phyloP scores from a whole-genome alignment of 2,329 filamentous ascomycete species.

The Metarhizium brunneum region DNA sequence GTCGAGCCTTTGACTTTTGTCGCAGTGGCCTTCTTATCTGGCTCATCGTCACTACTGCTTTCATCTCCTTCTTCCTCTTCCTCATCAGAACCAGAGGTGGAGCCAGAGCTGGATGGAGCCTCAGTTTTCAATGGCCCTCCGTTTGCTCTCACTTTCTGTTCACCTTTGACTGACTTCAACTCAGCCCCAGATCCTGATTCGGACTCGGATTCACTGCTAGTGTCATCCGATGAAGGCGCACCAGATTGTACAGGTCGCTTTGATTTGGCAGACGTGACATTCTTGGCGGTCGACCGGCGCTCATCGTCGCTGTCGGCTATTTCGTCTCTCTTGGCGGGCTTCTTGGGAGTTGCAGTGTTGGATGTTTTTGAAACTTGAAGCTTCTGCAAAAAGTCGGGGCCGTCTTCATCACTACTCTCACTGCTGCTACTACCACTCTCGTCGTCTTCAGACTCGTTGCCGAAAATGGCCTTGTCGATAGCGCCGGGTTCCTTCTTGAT shows the following conservation, averaged over 20 bases:
- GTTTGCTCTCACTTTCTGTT: constrained; percentile 5
- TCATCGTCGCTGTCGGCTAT: constrained; percentile 34
- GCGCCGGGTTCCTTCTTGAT: constrained; percentile 21
- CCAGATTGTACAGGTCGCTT: neutral
- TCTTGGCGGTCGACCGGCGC: constrained; percentile 19
- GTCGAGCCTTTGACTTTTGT: neutral
- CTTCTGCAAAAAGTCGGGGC: constrained; percentile 23
- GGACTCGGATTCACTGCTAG: constrained; percentile 20
- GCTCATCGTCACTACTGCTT: constrained; percentile 8
- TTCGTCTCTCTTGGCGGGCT: constrained; percentile 25
- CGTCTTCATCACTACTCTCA: constrained; percentile 23
- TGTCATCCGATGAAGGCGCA: constrained; percentile 14
- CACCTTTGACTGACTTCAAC: constrained; percentile 14
- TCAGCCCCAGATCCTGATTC: constrained; percentile 9
- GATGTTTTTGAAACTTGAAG: constrained; percentile 12
- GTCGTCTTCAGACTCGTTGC: constrained; percentile 18
- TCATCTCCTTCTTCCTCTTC: constrained; percentile 8
- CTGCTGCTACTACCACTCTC: constrained; percentile 24
- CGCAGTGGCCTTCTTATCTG: constrained; percentile 8
- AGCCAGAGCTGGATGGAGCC: constrained; percentile 8
- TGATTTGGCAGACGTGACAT: constrained; percentile 7
- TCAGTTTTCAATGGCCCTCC: neutral
- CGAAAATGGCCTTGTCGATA: constrained; percentile 18
- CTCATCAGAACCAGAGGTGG: constrained; percentile 16
- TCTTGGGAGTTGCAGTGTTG: constrained; percentile 12